Evolutionary conservation across 352 stramenopile species (phyloP), one percentile per base, ranked within the genome.

Genomic region (Phytophthora vignae): DNA sequence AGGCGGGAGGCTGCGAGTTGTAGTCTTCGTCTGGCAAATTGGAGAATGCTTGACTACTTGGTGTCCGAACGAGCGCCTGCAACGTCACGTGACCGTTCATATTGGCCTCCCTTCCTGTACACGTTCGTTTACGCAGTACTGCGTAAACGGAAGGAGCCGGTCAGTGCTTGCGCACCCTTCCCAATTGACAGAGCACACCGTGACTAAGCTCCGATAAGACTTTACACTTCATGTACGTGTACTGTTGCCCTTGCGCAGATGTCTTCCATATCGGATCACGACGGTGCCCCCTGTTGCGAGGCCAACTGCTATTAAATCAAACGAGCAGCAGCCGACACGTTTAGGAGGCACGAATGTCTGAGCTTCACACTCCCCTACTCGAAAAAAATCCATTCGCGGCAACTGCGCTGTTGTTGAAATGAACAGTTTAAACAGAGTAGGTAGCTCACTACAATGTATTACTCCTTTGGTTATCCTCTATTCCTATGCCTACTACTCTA

Each of bases 241-340:
- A 52, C 29, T 60, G 17, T 63, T 60, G 64, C 66, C 60, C 46
- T 3, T 25, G 9, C 8, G 31, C 64, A 71, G 25, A 66, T 71
- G 56, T 21, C 25, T 53, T n/a, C 36, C 19, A 21, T 11, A 2
- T 54, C 29, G 36, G 56, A 61, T 66, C 62, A 62, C 27, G 33
- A 67, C 55, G 11, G 0, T 56, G 25, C 67, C 60, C 69, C 60
- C 25, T 73, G 46, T 69, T 60, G 42, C 0, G 27, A 58, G 9
- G 38, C 25, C 66, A 73, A 60, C 31, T 68, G 66, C 66, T 53
- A 29, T 29, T 4, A 40, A 72, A 72, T 67, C 54, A 58, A 64
- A 44, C 60, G 21, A 55, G n/a, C 25, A 25, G 4, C 60, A 64
- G 17, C 46, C 33, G 46, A 49, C 17, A 25, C 11, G 11, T 65